These are phyloP conservation scores for Candida andamanensis DNA, from an alignment of 805 yeast species.

Conservation along the genomic window DNA sequence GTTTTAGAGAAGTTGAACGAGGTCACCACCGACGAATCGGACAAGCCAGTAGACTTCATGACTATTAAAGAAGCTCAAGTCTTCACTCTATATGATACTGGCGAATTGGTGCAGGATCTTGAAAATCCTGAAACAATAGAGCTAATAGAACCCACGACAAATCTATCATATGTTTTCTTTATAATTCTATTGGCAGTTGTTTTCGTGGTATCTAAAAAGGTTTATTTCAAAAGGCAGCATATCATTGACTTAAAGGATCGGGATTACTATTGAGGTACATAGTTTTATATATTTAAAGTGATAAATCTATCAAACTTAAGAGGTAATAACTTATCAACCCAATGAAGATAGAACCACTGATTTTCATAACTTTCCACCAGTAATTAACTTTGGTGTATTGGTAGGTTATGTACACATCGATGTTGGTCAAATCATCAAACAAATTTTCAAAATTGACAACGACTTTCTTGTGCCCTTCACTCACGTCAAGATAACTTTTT, in stretches of 20 bases:
- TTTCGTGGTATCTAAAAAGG: constrained; percentile 9
- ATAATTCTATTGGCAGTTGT: constrained; percentile 7
- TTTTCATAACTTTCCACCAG: constrained; percentile 60
- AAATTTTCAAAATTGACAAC: constrained; percentile 55
- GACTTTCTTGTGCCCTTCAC: constrained; percentile 73
- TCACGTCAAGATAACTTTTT: constrained; percentile 66
- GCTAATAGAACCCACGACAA: constrained; percentile 8
- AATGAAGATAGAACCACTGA: constrained; percentile 56
- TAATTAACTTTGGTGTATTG: constrained; percentile 49
- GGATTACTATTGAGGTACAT: constrained; percentile 12
- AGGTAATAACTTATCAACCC: constrained; percentile 54
- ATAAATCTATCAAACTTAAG: constrained; percentile 30
- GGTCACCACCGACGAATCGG: constrained; percentile 8
- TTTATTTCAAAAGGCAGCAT: constrained; percentile 18
- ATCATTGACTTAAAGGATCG: constrained; percentile 22
- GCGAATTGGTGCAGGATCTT: background rate
- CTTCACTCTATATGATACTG: constrained; percentile 7
- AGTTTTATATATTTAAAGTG: background rate
- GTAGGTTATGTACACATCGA: constrained; percentile 59
- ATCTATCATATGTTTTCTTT: constrained; percentile 7
- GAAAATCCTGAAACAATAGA: constrained; percentile 9
- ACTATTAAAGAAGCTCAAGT: constrained; percentile 13
- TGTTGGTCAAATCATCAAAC: constrained; percentile 59
- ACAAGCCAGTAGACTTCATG: constrained; percentile 16
- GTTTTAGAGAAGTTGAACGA: constrained; percentile 49